Percentiles rank a stretch among this genome's conserved stretches.
These are phyloP conservation scores for Daldinia eschscholtzii DNA, from an alignment of 2,329 filamentous ascomycete genomes.

Conservation along the genomic window DNA sequence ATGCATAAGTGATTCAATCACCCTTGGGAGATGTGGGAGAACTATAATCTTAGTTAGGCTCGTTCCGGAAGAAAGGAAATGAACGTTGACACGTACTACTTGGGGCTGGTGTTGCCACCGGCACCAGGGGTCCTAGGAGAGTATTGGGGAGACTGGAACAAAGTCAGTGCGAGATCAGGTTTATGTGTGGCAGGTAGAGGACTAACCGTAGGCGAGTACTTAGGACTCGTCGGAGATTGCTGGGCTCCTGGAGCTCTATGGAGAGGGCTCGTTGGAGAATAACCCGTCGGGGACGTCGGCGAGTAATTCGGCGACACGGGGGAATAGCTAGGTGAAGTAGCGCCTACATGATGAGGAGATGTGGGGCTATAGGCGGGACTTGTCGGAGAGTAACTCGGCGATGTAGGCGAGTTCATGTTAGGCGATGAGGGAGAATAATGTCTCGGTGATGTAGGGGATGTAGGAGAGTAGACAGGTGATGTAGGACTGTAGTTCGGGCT, in stretches of 20 bases:
- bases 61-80: neutral
- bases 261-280: conserved; percentile 73
- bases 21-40: conserved; percentile 54
- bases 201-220: conserved; percentile 75
- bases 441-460: conserved; percentile 68
- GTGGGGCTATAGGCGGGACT: conserved; percentile 80
- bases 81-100: conserved; percentile 55
- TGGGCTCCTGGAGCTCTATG: conserved; percentile 68
- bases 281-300: conserved; percentile 75
- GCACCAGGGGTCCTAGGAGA: conserved; percentile 61
- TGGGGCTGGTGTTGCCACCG: conserved; percentile 55
- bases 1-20: conserved; percentile 49
- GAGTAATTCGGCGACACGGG: conserved; percentile 83
- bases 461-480: conserved; percentile 74
- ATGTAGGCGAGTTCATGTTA: conserved; percentile 79
- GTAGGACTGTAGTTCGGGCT: conserved; percentile 75
- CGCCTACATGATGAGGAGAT: conserved; percentile 64
- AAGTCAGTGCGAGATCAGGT: conserved; percentile 47
- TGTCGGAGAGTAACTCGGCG: conserved; percentile 78
- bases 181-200: neutral
- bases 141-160: conserved; percentile 58
- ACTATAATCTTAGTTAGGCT: conserved; percentile 44
- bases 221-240: conserved; percentile 75
- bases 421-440: conserved; percentile 80
- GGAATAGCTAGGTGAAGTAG: conserved; percentile 72